phyloP scores from a whole-genome alignment of 345 rosid genomes.

The Erysimum cheiranthoides region DNA sequence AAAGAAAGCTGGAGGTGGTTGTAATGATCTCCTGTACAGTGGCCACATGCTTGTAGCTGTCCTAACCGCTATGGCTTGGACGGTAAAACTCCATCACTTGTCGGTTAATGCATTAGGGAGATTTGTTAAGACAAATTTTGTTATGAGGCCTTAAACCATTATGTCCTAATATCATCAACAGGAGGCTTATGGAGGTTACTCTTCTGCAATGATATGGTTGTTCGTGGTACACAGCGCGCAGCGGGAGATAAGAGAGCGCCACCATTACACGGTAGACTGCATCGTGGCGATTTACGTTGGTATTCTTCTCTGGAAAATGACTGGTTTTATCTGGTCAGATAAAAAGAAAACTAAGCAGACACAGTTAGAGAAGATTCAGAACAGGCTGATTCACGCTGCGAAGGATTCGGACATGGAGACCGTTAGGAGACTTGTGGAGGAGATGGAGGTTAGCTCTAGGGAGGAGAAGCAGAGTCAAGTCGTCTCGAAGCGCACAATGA shows the following conservation, averaged over 20 bases:
- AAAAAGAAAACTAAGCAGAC: conserved; percentile 47
- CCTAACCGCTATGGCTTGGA: conserved; percentile 99
- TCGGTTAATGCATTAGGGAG: neutral
- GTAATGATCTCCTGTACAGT: conserved; percentile 94
- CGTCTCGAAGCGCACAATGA: conserved; percentile 54
- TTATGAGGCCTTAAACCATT: neutral
- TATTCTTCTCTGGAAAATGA: conserved; percentile 92
- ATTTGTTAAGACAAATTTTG: neutral
- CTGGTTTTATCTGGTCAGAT: conserved; percentile 81
- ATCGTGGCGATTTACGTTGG: conserved; percentile 89
- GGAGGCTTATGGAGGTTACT: conserved; percentile 94
- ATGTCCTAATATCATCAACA: conserved; percentile 45
- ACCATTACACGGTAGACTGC: conserved; percentile 92
- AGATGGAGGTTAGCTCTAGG: conserved; percentile 55
- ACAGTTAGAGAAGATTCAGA: conserved; percentile 71
- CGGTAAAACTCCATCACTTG: conserved; percentile 50
- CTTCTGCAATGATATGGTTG: conserved; percentile 83
- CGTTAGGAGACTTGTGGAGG: conserved; percentile 80
- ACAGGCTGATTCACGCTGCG: conserved; percentile 76
- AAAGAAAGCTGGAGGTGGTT: conserved; percentile 94
- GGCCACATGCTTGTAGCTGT: conserved; percentile 98
- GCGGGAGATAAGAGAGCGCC: conserved; percentile 85
- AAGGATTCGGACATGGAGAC: conserved; percentile 90
- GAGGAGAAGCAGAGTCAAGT: conserved; percentile 51
- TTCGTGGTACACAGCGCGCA: conserved; percentile 86